Base-by-base conservation (phyloP, 148 eudicot species). In the Cornus florida region DNA sequence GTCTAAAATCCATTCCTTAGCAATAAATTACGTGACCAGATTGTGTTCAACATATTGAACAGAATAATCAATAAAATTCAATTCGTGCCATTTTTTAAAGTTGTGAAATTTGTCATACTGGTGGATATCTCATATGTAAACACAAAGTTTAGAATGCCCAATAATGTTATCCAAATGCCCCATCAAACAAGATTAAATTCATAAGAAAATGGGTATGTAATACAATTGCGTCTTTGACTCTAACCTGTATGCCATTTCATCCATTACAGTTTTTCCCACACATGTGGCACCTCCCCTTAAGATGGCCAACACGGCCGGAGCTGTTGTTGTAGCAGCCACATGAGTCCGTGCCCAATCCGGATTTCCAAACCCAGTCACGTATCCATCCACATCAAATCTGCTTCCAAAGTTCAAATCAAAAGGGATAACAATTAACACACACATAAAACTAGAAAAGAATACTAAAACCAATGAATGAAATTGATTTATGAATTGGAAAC, bases 181-280 rank as follows among this genome's bases (percentile, higher is more conserved):
- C 13, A 41, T 69, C 16, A 72, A 68, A 68, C 79, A 23, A 57
- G 35, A 53, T 10, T 53, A 53, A 14, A 3, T 4, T 1, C 10
- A 20, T 1, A 56, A 32, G 9, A 19, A 31, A 77, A 35, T 20
- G 10, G 66, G 19, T 50, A 12, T 32, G 6, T 69, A 31, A 24
- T 13, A 80, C 22, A 57, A 35, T 0, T 24, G 56, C 39, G 39
- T 70, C 38, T 50, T 59, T 23, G 24, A 60, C 73, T 22, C n/a
- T n/a, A 68, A 94, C 98, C 98, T 84, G 86, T 93, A 95, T 50
- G 98, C 98, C 97, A 95, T 90, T 92, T 95, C 99, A 87, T 95
- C 99, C 97, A 95, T 89, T 73, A 92, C 81, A 78, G 97, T 95
- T 91, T 71, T 93, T 57, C 97, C 99, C 68, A 93, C 87, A 83